These are phyloP conservation scores for Calocera viscosa DNA, from an alignment of 768 basidiomycete species.

Conservation along the genomic window DNA sequence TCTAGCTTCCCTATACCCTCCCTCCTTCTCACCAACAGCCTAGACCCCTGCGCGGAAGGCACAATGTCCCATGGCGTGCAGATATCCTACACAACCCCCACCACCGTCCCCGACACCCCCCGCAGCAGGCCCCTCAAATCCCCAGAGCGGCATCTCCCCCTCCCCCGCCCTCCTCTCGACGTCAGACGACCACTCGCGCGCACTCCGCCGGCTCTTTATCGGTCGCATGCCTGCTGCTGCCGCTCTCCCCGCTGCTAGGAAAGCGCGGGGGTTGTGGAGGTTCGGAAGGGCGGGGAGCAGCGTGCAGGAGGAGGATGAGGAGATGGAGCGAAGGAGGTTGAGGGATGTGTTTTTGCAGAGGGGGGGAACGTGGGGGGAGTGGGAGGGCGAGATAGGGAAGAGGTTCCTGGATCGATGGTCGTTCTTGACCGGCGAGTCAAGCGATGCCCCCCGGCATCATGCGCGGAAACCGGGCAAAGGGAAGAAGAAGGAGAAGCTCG, in stretches of 20 bases:
- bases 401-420: neutral
- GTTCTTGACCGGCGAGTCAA: neutral
- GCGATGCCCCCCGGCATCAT: neutral
- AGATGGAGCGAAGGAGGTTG: neutral
- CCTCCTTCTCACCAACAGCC: no score
- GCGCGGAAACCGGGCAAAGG: conserved; percentile 29
- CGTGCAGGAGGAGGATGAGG: neutral
- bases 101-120: neutral
- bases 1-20: no score
- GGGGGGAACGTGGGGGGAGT: neutral
- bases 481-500: conserved; percentile 25
- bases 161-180: neutral
- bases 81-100: no score
- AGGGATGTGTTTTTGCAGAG: neutral
- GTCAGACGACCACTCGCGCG: neutral
- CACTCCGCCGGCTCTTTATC: neutral
- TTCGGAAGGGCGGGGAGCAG: no score
- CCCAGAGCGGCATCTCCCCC: neutral
- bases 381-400: neutral
- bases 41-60: no score
- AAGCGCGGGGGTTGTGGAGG: no score
- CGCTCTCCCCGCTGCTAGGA: neutral
- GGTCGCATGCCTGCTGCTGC: neutral
- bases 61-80: no score
- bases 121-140: neutral